Evolutionary conservation across 495 filamentous ascomycete genomes (phyloP), one percentile per base, ranked within the genome.

Genomic region (Daldinia bambusicola): DNA sequence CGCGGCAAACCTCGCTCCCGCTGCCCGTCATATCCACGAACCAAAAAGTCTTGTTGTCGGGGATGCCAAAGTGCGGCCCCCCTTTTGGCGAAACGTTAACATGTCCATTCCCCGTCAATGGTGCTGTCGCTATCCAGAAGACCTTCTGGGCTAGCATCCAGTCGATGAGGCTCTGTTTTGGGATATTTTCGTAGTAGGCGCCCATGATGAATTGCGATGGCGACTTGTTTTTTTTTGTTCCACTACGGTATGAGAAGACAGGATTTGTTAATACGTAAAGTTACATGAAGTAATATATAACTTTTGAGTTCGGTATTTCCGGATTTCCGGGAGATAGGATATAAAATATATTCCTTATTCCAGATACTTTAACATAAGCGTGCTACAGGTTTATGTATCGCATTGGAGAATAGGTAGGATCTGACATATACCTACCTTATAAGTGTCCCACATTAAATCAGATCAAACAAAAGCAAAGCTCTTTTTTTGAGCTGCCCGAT

Each of bases 31-130:
- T 81, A 64, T 94, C 92, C 41, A 94, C 69, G 70, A 93, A 94
- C 71, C 88, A 91, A 43, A 87, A 89, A 6, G 82, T 82, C 56
- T 85, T 88, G 14, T 82, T 77, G 59, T 83, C 77, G 43, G 91
- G 78, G 55, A 93, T 77, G 4, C 88, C 83, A 62, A 93, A 90
- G 6, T 85, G 87, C 20, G 80, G 81, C 9, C 87, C 70, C 31
- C 90, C 90, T 76, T 93, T 92, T 41, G 91, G 91, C 0, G 91
- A 93, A 52, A 92, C 71, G 70, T 92, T 93, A 74, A 93, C 77
- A 63, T 86, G 84, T 0, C 82, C 83, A 2, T 80, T 69, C 4
- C 55, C 84, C 0, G 81, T 79, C 37, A 91, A 79, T 2, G 91
- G 91, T 1, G 90, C 89, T 12, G 89, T 88, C 13, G 88, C 86